phyloP scores from a whole-genome alignment of 768 basidiomycete genomes.

The Stropharia rugosoannulata region DNA sequence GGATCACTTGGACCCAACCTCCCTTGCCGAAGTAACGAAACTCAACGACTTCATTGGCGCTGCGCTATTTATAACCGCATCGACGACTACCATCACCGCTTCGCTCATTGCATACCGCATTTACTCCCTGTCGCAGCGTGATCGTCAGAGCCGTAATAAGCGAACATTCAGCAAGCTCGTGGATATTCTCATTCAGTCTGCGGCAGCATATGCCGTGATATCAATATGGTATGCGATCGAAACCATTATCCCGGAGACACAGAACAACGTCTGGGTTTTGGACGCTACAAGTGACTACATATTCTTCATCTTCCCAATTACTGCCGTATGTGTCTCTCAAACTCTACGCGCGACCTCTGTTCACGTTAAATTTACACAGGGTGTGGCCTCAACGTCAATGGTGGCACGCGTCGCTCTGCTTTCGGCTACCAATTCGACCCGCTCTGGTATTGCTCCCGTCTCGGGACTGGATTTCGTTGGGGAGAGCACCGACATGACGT shows the following conservation, averaged over 20 bases:
- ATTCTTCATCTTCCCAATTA: not conserved
- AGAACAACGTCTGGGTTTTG: not conserved
- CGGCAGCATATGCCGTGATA: not conserved
- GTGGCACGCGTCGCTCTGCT: not conserved
- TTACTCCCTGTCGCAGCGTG: not conserved
- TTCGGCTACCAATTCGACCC: not conserved
- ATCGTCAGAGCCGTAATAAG: not conserved
- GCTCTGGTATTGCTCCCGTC: not conserved
- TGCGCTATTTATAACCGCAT: constrained; percentile 1
- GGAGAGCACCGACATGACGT: not conserved
- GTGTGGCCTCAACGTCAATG: not conserved
- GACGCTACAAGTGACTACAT: not conserved
- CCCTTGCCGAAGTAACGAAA: not conserved
- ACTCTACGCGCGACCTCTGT: too few relatives aligned
- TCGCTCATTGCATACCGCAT: constrained; percentile 3
- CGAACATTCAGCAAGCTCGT: not conserved
- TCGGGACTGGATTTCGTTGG: not conserved
- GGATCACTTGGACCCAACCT: not conserved
- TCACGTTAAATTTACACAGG: not conserved
- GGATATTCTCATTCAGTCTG: not conserved
- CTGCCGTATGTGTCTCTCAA: not conserved
- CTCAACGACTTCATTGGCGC: constrained; percentile 1
- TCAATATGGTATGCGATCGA: not conserved
- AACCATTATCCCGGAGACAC: not conserved
- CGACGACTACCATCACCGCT: not conserved